Conservation (phyloP, 352 stramenopile species). For the Globisporangium nunn region DNA sequence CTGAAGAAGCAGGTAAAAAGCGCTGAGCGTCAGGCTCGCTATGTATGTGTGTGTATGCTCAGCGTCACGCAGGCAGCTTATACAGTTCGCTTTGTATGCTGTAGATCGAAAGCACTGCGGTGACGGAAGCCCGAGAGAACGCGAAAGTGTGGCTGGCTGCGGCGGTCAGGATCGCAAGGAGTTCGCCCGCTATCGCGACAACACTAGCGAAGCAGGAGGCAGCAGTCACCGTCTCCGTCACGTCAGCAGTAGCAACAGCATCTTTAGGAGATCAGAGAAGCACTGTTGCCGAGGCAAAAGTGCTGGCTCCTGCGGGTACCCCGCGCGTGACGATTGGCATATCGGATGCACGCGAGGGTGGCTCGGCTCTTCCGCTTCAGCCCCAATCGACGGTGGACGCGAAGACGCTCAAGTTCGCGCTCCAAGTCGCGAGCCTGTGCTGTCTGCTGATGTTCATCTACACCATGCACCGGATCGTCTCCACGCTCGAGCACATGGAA, state of each 20-base stretch:
- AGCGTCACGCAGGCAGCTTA: neutral
- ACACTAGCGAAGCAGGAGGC: neutral
- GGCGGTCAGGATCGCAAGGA: constrained; percentile 22
- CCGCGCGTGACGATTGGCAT: neutral
- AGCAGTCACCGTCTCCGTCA: neutral
- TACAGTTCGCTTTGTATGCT: neutral
- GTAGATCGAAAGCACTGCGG: constrained; percentile 74
- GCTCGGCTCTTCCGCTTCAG: neutral
- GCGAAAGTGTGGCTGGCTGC: constrained; percentile 40
- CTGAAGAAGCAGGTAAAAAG: constrained; percentile 74
- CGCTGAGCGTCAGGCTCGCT: neutral
- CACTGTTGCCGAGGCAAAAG: neutral
- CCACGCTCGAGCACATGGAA: constrained; percentile 55
- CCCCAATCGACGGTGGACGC: neutral
- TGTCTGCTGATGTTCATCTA: constrained; percentile 67
- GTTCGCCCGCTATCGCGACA: neutral
- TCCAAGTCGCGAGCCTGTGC: constrained; percentile 39
- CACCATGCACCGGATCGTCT: constrained; percentile 55
- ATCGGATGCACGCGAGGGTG: neutral
- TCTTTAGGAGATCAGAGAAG: neutral
- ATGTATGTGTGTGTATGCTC: neutral
- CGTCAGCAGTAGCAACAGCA: neutral
- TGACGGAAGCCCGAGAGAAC: constrained; percentile 62
- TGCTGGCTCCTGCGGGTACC: neutral
- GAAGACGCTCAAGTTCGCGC: constrained; percentile 9